Base-by-base conservation (phyloP, 2,329 filamentous ascomycete species). In the Fusarium irregulare region DNA sequence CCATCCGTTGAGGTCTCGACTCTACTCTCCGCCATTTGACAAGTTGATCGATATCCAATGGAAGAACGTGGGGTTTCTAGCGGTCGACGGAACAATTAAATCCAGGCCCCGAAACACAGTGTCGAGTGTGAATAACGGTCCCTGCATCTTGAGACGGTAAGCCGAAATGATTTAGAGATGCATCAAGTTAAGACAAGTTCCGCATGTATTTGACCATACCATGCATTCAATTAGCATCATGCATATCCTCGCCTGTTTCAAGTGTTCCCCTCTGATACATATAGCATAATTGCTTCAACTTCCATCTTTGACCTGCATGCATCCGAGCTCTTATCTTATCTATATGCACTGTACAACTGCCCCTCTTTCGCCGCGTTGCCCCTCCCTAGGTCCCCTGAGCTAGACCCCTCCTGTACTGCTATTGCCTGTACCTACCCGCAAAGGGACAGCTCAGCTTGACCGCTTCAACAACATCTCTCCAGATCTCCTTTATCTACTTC, bases 381-480 rank as follows among this genome's bases (percentile, higher is more conserved):
- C 70, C 70, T 65, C 68, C 34, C 67, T 56, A 68, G 59, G 55
- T 57, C 68, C 68, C 63, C 68, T 71, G 60, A 53, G 49, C 68
- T 69, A 69, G 68, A 69, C 67, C 67, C 66, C 67, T 71, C 67
- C 67, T 68, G 62, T 64, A n/a, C 55, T 64, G 60, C 60, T 49
- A 56, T 48, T 60, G 44, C 53, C 53, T 65, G 46, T 64, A 63
- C 54, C 60, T 71, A 60, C 55, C 60, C 65, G 56, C 64, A 65
- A 74, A 51, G 65, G 51, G 72, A 71, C 68, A 71, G 70, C 73
- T 66, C 60, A 65, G 60, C 63, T 75, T 75, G 73, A 75, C 73
- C 73, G 73, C 73, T 74, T 56, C 67, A 71, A 70, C 66, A 32
- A 67, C 63, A 66, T 51, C 60, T 61, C 56, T 14, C 51, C 25